These are phyloP conservation scores for Lobosporangium transversale DNA, from an alignment of 192 early-diverging fungal species.

Conservation along the genomic window DNA sequence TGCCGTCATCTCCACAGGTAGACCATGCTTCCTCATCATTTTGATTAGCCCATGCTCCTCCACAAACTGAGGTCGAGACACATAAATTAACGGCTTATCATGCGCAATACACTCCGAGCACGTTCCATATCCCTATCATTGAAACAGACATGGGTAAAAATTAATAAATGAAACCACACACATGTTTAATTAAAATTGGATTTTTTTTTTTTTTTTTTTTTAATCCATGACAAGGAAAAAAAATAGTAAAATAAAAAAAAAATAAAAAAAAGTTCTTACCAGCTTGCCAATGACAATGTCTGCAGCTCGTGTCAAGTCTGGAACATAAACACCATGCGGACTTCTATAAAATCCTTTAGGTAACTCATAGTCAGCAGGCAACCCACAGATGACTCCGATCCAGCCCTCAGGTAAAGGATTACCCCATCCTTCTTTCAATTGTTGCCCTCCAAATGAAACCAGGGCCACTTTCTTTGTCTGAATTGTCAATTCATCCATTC, in stretches of 20 bases:
- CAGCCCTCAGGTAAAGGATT: slow-evolving; percentile 62
- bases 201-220: no score
- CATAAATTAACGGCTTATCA: slow-evolving; percentile 64
- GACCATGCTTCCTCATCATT: slow-evolving; percentile 66
- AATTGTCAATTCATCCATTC: slow-evolving; percentile 57
- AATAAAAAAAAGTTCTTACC: slow-evolving; percentile 28
- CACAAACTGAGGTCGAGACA: slow-evolving; percentile 68
- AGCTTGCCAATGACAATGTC: slow-evolving; percentile 72
- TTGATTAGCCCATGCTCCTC: slow-evolving; percentile 65
- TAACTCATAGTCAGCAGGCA: slow-evolving; percentile 54
- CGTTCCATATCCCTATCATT: slow-evolving; percentile 65
- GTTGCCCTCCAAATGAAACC: slow-evolving; percentile 65
- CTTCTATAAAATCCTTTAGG: slow-evolving; percentile 61
- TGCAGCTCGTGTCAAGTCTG: slow-evolving; percentile 66
- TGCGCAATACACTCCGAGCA: slow-evolving; percentile 73
- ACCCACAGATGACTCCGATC: slow-evolving; percentile 71
- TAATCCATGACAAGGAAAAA: no score
- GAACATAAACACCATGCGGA: slow-evolving; percentile 66
- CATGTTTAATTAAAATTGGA: no score
- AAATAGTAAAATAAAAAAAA: background rate
- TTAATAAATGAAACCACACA: no score
- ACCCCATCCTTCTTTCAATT: slow-evolving; percentile 58
- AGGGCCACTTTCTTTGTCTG: slow-evolving; percentile 60
- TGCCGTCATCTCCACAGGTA: slow-evolving; percentile 61
- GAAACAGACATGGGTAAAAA: no score